These are phyloP conservation scores for Sclerotinia sclerotiorum DNA, from an alignment of 2,329 filamentous ascomycete species.

Conservation along the genomic window DNA sequence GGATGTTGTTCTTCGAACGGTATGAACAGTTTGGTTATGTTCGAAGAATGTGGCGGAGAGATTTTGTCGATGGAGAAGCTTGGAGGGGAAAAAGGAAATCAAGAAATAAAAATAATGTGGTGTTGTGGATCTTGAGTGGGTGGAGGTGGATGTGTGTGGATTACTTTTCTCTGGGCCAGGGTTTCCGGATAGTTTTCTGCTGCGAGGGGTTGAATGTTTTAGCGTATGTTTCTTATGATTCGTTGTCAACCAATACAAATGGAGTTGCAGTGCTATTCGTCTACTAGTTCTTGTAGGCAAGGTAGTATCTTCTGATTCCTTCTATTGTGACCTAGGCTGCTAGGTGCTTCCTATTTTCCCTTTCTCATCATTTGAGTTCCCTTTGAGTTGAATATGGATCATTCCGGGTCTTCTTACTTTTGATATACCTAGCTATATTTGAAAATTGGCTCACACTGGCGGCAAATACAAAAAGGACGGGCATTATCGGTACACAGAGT, in stretches of 20 bases:
- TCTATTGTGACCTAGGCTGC: slow-evolving; percentile 10
- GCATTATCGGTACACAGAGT: slow-evolving; percentile 1
- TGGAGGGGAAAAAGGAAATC: slow-evolving; percentile 4
- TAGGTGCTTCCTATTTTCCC: slow-evolving; percentile 12
- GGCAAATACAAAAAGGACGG: neutral
- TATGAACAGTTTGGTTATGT: neutral
- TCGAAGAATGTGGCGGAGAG: slow-evolving; percentile 7
- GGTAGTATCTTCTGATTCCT: neutral
- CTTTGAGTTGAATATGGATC: neutral
- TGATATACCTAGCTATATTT: neutral
- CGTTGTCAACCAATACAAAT: slow-evolving; percentile 9
- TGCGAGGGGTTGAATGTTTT: slow-evolving; percentile 18
- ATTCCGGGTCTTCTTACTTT: neutral
- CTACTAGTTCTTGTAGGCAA: slow-evolving; percentile 7
- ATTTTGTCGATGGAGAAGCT: neutral
- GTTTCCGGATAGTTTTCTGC: slow-evolving; percentile 16
- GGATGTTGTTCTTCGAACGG: neutral
- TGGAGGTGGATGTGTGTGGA: neutral
- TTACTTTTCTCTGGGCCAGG: neutral
- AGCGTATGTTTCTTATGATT: slow-evolving; percentile 9
- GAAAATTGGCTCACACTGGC: slow-evolving; percentile 10
- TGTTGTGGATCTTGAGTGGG: slow-evolving; percentile 9
- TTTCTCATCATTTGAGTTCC: neutral
- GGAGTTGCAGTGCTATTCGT: neutral
- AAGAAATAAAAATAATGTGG: slow-evolving; percentile 14